Conservation (phyloP, 257 asterid genomes). For the Galeopsis tetrahit region DNA sequence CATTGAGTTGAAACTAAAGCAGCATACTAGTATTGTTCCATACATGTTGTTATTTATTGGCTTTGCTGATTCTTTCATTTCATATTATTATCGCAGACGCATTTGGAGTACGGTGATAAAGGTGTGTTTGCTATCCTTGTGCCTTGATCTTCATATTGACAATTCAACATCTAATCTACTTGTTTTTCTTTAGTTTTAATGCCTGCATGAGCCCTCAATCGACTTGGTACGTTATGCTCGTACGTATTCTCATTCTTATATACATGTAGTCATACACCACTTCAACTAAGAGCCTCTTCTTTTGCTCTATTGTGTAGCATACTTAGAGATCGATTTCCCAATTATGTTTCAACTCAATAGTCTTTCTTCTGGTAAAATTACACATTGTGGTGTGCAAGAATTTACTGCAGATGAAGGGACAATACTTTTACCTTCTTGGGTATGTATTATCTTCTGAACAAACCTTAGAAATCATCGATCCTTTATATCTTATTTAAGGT, state of each 20-base stretch:
- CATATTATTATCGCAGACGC: background rate
- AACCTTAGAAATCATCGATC: background rate
- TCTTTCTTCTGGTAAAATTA: background rate
- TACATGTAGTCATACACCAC: background rate
- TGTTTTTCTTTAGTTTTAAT: background rate
- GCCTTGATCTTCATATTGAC: background rate
- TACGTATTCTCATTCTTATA: background rate
- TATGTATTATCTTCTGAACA: background rate
- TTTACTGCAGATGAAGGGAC: background rate
- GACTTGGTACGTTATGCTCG: background rate
- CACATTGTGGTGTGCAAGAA: background rate
- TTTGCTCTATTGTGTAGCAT: slow-evolving; percentile 6
- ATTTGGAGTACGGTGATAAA: background rate
- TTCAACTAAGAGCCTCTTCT: background rate
- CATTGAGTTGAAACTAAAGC: too few species aligned
- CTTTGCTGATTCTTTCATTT: background rate
- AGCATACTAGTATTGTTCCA: too few species aligned
- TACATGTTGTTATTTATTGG: background rate
- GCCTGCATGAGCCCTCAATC: background rate
- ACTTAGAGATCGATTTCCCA: background rate
- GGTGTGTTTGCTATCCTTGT: background rate
- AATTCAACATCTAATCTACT: background rate
- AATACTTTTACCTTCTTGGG: background rate
- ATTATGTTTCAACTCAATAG: background rate
- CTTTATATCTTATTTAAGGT: background rate